A percentile compares a stretch with the other conserved stretches of the same genome.
Conservation (phyloP, 1,284 basidiomycete genomes). For the Leccinum angustisporum region DNA sequence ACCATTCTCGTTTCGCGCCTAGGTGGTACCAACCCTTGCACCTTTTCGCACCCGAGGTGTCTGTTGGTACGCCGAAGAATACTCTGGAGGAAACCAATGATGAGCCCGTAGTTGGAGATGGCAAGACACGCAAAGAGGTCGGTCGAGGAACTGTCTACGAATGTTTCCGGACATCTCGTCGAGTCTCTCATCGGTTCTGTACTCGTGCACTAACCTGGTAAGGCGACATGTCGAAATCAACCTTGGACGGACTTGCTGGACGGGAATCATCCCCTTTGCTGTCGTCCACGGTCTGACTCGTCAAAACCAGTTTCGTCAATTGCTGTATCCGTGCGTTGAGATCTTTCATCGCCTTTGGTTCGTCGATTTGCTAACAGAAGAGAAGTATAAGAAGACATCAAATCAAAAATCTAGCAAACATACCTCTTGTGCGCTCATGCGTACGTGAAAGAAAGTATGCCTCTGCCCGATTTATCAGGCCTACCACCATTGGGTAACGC, state of each 20-base stretch:
- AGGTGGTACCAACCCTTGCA: slow-evolving; percentile 65
- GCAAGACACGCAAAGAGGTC: slow-evolving; percentile 48
- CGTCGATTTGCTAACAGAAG: too few relatives aligned
- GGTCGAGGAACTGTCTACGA: slow-evolving; percentile 49
- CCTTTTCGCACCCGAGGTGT: slow-evolving; percentile 21
- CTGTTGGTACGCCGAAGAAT: neutral
- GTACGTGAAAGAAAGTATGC: slow-evolving; percentile 86
- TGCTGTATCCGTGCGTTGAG: too few relatives aligned
- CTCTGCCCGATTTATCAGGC: neutral
- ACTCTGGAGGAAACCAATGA: slow-evolving; percentile 19
- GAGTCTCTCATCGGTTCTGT: slow-evolving; percentile 75
- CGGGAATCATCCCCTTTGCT: too few relatives aligned
- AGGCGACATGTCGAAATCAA: too few relatives aligned
- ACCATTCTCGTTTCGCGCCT: slow-evolving; percentile 58
- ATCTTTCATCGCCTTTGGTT: too few relatives aligned
- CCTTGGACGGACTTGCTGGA: too few relatives aligned
- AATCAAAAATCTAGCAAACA: too few relatives aligned
- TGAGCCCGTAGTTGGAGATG: slow-evolving; percentile 27
- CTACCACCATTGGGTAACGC: neutral
- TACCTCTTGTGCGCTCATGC: too few relatives aligned
- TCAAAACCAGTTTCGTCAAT: too few relatives aligned
- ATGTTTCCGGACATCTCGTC: slow-evolving; percentile 66
- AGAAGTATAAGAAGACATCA: too few relatives aligned
- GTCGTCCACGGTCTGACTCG: too few relatives aligned
- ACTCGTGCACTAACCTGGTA: too few relatives aligned